phyloP scores from a whole-genome alignment of 768 basidiomycete species.

The Amanita pallidorosea region DNA sequence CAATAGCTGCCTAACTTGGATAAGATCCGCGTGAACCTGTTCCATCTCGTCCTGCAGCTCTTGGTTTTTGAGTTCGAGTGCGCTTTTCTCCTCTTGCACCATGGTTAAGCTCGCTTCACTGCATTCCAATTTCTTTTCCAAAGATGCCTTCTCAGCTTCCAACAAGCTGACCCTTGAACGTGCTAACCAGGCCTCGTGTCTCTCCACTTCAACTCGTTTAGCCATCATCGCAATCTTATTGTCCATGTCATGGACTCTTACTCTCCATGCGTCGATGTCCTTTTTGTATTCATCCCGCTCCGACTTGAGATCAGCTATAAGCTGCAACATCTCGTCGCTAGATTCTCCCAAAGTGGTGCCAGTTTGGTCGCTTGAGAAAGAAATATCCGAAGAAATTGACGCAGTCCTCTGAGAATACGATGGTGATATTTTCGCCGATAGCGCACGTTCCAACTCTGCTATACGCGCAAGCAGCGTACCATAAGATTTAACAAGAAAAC shows the following conservation, averaged over 20 bases:
- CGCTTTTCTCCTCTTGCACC: constrained; percentile 18
- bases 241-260: constrained; percentile 67
- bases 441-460: constrained; percentile 65
- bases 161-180: constrained; percentile 57
- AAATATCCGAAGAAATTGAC: constrained; percentile 39
- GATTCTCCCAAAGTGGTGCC: constrained; percentile 35
- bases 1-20: constrained; percentile 20
- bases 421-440: constrained; percentile 33
- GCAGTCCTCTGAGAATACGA: constrained; percentile 26
- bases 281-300: constrained; percentile 85
- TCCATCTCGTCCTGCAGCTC: constrained; percentile 24
- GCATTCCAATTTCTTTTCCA: constrained; percentile 38
- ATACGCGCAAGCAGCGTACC: constrained; percentile 75
- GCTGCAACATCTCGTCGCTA: constrained; percentile 67
- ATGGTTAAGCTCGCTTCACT: constrained; percentile 19
- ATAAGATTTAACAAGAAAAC: constrained; percentile 82
- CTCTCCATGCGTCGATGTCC: constrained; percentile 84
- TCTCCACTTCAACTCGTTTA: constrained; percentile 64
- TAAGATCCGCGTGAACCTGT: constrained; percentile 31
- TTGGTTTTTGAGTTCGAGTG: constrained; percentile 16
- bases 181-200: constrained; percentile 78
- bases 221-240: constrained; percentile 55
- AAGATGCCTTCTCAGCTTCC: constrained; percentile 53
- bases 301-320: constrained; percentile 69
- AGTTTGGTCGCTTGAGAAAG: constrained; percentile 18